Conservation (phyloP, 1,284 basidiomycete genomes). For the Phlebopus sp. region DNA sequence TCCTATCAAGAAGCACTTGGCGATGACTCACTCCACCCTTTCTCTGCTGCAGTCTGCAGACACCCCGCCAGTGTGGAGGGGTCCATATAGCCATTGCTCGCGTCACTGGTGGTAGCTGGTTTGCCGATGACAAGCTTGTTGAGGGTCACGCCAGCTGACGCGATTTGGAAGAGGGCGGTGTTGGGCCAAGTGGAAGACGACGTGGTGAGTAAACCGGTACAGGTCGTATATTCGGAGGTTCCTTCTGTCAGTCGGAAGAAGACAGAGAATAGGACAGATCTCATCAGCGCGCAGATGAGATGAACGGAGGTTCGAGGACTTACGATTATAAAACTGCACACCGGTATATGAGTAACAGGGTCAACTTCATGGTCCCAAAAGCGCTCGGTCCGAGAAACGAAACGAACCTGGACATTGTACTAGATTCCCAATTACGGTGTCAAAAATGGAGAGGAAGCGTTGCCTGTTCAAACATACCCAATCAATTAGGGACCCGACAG, state of each 20-base stretch:
- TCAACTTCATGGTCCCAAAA: not conserved
- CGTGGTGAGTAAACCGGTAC: conserved; percentile 48
- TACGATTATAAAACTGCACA: conserved; percentile 59
- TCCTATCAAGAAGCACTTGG: not conserved
- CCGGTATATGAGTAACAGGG: not conserved
- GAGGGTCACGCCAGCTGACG: conserved; percentile 37
- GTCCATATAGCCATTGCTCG: conserved; percentile 45
- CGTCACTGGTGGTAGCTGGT: conserved; percentile 38
- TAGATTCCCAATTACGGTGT: not conserved
- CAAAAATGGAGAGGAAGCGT: not conserved
- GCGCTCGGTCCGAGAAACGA: not conserved
- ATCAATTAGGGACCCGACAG: conserved; percentile 55
- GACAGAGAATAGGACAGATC: not conserved
- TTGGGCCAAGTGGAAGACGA: conserved; percentile 52
- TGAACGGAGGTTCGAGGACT: conserved; percentile 12
- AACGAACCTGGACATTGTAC: conserved; percentile 41
- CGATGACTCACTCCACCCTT: conserved; percentile 42
- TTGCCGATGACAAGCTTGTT: conserved; percentile 54
- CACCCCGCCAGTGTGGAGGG: conserved; percentile 44
- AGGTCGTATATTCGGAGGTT: conserved; percentile 54
- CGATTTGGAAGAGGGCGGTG: conserved; percentile 47
- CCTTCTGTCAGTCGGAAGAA: conserved; percentile 42
- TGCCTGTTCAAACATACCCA: conserved; percentile 33
- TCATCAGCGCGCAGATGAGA: not conserved
- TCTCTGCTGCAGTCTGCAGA: conserved; percentile 38